Evolutionary conservation across 164 flowering plant genomes (phyloP).

Genomic region (Pachysandra terminalis): DNA sequence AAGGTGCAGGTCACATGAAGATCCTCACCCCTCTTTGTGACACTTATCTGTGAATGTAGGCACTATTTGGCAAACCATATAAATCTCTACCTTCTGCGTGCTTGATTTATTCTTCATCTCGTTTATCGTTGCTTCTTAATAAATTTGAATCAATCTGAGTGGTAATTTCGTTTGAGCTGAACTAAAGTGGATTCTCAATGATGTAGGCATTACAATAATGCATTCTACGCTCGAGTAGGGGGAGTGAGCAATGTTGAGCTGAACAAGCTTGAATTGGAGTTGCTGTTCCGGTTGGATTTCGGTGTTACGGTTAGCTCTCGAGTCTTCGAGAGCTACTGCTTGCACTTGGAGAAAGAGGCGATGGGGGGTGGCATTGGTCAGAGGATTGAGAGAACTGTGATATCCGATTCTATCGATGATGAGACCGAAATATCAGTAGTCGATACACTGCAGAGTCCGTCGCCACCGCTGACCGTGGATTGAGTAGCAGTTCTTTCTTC

Average conservation of each 20-base stretch:
- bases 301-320: constrained; percentile 64
- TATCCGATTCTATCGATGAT: constrained; percentile 30
- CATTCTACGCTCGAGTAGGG: constrained; percentile 86
- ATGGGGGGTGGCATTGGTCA: constrained; percentile 29
- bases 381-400: constrained; percentile 34
- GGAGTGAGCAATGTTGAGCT: constrained; percentile 83
- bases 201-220: constrained; percentile 87
- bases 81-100: too few species aligned
- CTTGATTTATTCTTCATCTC: too few species aligned
- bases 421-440: constrained; percentile 49
- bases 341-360: constrained; percentile 81
- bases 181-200: too few species aligned
- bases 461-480: constrained; percentile 26
- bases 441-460: constrained; percentile 28
- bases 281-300: constrained; percentile 79
- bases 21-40: too few species aligned
- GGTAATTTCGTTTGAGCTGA: too few species aligned
- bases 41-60: too few species aligned
- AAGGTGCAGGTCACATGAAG: too few species aligned
- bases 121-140: too few species aligned
- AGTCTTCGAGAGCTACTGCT: constrained; percentile 77
- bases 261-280: constrained; percentile 77
- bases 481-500: constrained; percentile 6
- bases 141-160: too few species aligned
- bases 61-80: too few species aligned